Base-by-base conservation (phyloP, 768 basidiomycete genomes). In the Lepiota venenata region DNA sequence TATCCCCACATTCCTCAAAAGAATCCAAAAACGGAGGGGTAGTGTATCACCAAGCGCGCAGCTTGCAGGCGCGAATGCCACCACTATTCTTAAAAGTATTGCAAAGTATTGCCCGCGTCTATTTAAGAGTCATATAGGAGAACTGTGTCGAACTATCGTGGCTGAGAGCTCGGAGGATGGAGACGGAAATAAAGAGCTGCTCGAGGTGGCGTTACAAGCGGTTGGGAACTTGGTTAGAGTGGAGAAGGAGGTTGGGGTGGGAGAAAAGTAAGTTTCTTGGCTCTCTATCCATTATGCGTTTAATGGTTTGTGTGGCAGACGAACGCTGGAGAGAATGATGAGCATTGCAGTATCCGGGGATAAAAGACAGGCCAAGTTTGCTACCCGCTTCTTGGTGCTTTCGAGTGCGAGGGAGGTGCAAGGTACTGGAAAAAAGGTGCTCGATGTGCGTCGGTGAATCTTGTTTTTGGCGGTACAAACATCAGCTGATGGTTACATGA, bases 291-390 rank as follows among this genome's bases (percentile, higher is more conserved):
- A 29, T 16, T 42, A n/a, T 11, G 32, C 25, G 38, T 25, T 25
- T 55, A 50, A 52, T 37, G 39, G 20, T 25, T 35, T 45, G 37
- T 25, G 51, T 42, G 58, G 10, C 56, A 93, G 90, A 64, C 80
- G 85, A 35, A 84, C 83, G 0, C 68, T 82, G 10, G 89, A 93
- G 22, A 77, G 85, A 14, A 74, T 89, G 11, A 71, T 70, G 48
- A 79, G 80, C 39, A 79, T 82, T 59, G 87, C 80, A 0, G 61
- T 84, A 27, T 81, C 81, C 21, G 76, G 80, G 3, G 80, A 87
- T 49, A 71, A 75, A 21, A 77, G 81, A 18, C 83, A 87, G 57
- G 88, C 92, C 16, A 98, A 98, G 66, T 95, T 91, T 66, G 89
- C 93, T 1, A 83, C 90, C 2, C 81, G 93, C 18, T 74, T 90